Percentiles rank a stretch among this genome's conserved stretches.
These are phyloP conservation scores for Cercospora brassicicola DNA, from an alignment of 2,329 filamentous ascomycete genomes.

Conservation along the genomic window DNA sequence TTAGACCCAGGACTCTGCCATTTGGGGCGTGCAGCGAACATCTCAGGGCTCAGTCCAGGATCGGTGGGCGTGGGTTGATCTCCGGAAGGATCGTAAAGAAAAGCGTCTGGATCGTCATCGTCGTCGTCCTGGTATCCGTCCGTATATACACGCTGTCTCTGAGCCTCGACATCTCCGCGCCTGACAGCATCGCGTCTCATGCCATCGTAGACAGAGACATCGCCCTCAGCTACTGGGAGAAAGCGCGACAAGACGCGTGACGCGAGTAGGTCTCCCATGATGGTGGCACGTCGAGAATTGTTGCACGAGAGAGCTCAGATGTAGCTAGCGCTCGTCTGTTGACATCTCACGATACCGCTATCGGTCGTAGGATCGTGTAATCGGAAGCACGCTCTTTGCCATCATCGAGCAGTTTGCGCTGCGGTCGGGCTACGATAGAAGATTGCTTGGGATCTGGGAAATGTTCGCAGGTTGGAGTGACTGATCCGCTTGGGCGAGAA, in stretches of 20 bases:
- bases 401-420: neutral
- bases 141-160: constrained; percentile 46
- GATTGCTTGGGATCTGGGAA: neutral
- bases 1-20: constrained; percentile 41
- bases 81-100: constrained; percentile 52
- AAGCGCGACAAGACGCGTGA: constrained; percentile 57
- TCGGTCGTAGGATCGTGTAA: neutral
- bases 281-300: neutral
- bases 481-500: neutral
- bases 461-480: neutral
- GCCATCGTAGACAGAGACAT: constrained; percentile 43
- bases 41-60: constrained; percentile 47
- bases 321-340: constrained; percentile 2
- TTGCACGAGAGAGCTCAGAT: neutral
- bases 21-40: constrained; percentile 38
- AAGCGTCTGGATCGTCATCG: constrained; percentile 57
- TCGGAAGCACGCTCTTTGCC: neutral
- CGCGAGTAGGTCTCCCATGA: constrained; percentile 47
- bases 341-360: constrained; percentile 6
- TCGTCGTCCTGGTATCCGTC: constrained; percentile 54
- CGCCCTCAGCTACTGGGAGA: constrained; percentile 43
- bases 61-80: constrained; percentile 36
- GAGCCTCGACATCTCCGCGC: constrained; percentile 41
- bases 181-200: constrained; percentile 47
- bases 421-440: neutral